Conservation (phyloP, 2,329 filamentous ascomycete species). For the Aureobasidium sp. region DNA sequence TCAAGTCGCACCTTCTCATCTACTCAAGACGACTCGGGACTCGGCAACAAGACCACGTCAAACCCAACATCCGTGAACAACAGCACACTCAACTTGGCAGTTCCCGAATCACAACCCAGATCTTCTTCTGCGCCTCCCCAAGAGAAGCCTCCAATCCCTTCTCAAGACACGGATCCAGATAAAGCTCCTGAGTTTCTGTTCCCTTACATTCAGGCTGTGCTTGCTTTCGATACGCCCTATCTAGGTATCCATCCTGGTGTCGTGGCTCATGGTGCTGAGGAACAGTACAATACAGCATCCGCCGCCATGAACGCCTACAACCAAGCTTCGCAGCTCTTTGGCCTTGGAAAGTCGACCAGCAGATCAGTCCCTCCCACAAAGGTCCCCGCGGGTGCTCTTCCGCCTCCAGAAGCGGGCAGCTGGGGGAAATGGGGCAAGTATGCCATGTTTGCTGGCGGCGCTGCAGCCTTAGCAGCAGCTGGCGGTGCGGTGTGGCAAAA, state of each 20-base stretch:
- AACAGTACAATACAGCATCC: slow-evolving; percentile 69
- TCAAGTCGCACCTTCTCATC: slow-evolving; percentile 18
- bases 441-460: slow-evolving; percentile 77
- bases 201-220: slow-evolving; percentile 80
- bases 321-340: slow-evolving; percentile 54
- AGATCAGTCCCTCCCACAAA: slow-evolving; percentile 21
- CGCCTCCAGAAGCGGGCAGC: slow-evolving; percentile 20
- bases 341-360: slow-evolving; percentile 30
- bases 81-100: slow-evolving; percentile 13
- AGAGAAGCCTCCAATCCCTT: slow-evolving; percentile 4
- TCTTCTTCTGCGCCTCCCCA: slow-evolving; percentile 18
- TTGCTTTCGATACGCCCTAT: slow-evolving; percentile 93
- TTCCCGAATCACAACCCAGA: slow-evolving; percentile 8
- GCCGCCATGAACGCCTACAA: slow-evolving; percentile 62
- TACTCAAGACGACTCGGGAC: slow-evolving; percentile 17
- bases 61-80: slow-evolving; percentile 7
- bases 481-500: slow-evolving; percentile 83
- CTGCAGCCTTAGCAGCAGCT: slow-evolving; percentile 71
- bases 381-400: slow-evolving; percentile 26
- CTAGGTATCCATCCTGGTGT: slow-evolving; percentile 74
- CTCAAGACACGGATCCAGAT: slow-evolving; percentile 26
- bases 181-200: slow-evolving; percentile 61
- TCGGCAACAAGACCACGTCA: slow-evolving; percentile 16
- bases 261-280: slow-evolving; percentile 80
- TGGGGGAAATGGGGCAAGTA: slow-evolving; percentile 82